These are phyloP conservation scores for Ustilago esculenta DNA, from an alignment of 1,284 basidiomycete genomes.

Conservation along the genomic window DNA sequence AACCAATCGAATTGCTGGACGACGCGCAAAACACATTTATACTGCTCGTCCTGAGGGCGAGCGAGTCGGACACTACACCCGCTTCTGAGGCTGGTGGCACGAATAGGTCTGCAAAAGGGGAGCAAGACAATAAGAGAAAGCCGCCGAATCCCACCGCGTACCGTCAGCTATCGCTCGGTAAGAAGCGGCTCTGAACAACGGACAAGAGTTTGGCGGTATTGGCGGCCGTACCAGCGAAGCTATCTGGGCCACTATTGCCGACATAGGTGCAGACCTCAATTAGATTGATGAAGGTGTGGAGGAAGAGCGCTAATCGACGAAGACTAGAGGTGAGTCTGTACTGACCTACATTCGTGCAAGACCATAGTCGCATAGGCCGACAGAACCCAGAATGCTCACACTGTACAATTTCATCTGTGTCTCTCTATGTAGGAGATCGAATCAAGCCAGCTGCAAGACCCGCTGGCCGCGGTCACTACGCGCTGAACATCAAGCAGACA, in stretches of 20 bases:
- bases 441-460: constrained; percentile 46
- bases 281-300: constrained; percentile 27
- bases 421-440: constrained; percentile 26
- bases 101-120: constrained; percentile 1
- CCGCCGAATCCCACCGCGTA: constrained; percentile 45
- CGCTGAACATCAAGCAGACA: constrained; percentile 39
- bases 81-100: constrained; percentile 6
- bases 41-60: constrained; percentile 41
- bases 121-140: constrained; percentile 30
- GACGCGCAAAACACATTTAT: constrained; percentile 50
- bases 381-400: too few relatives aligned
- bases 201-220: constrained; percentile 49
- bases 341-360: not conserved
- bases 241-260: constrained; percentile 52
- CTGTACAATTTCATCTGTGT: not conserved
- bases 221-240: constrained; percentile 51
- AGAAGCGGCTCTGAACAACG: constrained; percentile 50
- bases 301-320: constrained; percentile 48
- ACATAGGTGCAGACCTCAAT: constrained; percentile 38
- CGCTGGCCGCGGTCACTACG: constrained; percentile 50
- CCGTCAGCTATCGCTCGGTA: constrained; percentile 47
- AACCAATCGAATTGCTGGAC: constrained; percentile 34
- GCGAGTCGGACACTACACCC: constrained; percentile 42
- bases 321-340: constrained; percentile 35
- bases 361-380: too few relatives aligned